Percentiles rank a stretch among this genome's conserved stretches.
These are phyloP conservation scores for Gliomastix tumulicola DNA, from an alignment of 2,329 filamentous ascomycete species.

Conservation along the genomic window DNA sequence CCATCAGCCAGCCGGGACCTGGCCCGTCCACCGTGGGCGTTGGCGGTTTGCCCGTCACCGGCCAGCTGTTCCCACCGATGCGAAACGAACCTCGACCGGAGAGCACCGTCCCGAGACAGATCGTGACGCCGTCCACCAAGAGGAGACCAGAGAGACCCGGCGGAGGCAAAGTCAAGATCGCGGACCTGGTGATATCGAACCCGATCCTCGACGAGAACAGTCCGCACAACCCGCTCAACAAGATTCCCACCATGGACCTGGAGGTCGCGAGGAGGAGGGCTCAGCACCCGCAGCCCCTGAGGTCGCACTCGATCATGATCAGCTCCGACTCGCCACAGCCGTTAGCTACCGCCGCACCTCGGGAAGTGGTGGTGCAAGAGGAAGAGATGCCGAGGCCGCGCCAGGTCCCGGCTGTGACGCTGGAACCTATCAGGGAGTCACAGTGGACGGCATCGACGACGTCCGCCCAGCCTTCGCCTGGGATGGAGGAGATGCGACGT, in stretches of 20 bases:
- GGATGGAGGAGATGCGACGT: slow-evolving; percentile 39
- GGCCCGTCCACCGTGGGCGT: slow-evolving; percentile 25
- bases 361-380: too few species aligned
- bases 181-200: too few species aligned
- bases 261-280: slow-evolving; percentile 40
- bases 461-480: slow-evolving; percentile 43
- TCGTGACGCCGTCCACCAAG: too few species aligned
- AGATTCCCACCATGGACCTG: slow-evolving; percentile 42
- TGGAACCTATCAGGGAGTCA: too few species aligned
- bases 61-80: slow-evolving; percentile 31
- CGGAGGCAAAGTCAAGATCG: too few species aligned
- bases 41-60: slow-evolving; percentile 29
- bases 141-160: too few species aligned
- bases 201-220: too few species aligned
- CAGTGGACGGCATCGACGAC: too few species aligned
- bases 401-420: too few species aligned
- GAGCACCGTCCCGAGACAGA: slow-evolving; percentile 14
- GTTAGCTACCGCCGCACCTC: too few species aligned
- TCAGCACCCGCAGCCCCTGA: slow-evolving; percentile 16
- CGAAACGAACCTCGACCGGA: background rate
- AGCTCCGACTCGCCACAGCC: too few species aligned
- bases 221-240: slow-evolving; percentile 36
- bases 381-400: too few species aligned
- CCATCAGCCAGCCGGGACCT: slow-evolving; percentile 26
- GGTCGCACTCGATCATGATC: background rate